A percentile compares a stretch with the other conserved stretches of the same genome.
Evolutionary conservation across 192 early-diverging fungal species (phyloP).

Genomic region (Gamsiella multidivaricata): DNA sequence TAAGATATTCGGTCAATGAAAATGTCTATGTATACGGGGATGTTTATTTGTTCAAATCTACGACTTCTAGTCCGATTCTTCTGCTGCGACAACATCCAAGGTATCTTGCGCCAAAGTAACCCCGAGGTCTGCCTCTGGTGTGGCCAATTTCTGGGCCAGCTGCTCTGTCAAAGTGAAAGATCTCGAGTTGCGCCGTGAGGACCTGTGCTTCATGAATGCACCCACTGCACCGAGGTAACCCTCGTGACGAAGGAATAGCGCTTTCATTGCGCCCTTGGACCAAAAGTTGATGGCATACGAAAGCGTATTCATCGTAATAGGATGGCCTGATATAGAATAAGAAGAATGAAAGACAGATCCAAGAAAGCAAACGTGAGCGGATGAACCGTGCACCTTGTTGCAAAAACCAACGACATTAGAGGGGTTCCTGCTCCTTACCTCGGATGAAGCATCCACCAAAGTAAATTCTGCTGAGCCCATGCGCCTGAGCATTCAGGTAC

Average conservation of each 20-base stretch:
- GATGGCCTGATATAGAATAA: constrained; percentile 71
- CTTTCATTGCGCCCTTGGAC: constrained; percentile 95
- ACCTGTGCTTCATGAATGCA: constrained; percentile 63
- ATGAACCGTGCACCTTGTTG: not conserved
- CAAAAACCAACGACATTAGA: not conserved
- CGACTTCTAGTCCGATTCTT: constrained; percentile 33
- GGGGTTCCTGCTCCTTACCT: constrained; percentile 56
- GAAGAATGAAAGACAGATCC: not conserved
- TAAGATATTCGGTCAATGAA: too few relatives aligned
- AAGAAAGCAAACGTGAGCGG: too few relatives aligned
- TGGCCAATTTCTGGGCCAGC: constrained; percentile 33
- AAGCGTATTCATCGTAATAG: constrained; percentile 97
- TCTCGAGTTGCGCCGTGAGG: constrained; percentile 51
- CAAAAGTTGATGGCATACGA: constrained; percentile 98
- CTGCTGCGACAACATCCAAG: constrained; percentile 45
- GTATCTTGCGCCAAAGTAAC: constrained; percentile 43
- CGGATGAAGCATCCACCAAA: constrained; percentile 98
- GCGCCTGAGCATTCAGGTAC: constrained; percentile 93
- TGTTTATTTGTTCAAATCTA: not conserved
- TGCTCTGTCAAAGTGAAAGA: constrained; percentile 44
- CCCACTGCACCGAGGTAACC: constrained; percentile 96
- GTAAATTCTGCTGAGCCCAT: constrained; percentile 90
- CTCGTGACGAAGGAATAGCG: constrained; percentile 96
- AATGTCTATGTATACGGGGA: too few relatives aligned
- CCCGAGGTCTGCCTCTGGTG: constrained; percentile 31